A percentile compares a stretch with the other conserved stretches of the same genome.
Evolutionary conservation across 2,329 filamentous ascomycete genomes (phyloP).

Genomic region (Apiospora koreana): DNA sequence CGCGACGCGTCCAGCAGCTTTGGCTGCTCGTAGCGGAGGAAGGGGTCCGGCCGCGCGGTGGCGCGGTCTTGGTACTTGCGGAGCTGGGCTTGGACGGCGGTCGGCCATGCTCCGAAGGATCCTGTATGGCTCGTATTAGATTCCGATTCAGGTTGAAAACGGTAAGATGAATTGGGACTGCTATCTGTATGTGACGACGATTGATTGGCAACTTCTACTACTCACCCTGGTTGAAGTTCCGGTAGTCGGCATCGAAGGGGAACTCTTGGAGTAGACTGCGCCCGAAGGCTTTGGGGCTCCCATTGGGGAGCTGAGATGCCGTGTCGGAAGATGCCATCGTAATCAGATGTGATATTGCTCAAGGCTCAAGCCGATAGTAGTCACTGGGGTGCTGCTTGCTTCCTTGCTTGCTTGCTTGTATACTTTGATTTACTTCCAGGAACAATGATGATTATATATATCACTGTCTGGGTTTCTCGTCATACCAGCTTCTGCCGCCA

Average conservation of each 20-base stretch:
- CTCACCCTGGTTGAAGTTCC: conserved; percentile 78
- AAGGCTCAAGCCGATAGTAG: not conserved
- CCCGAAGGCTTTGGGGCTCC: conserved; percentile 42
- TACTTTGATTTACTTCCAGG: not conserved
- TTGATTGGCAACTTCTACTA: too few species aligned
- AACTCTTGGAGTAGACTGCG: conserved; percentile 64
- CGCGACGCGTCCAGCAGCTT: conserved; percentile 65
- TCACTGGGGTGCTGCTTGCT: not conserved
- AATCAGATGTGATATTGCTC: not conserved
- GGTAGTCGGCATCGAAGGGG: conserved; percentile 65
- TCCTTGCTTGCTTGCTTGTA: too few species aligned
- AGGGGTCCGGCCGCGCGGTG: conserved; percentile 73
- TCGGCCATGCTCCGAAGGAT: conserved; percentile 79
- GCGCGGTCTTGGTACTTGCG: conserved; percentile 65
- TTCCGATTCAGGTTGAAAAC: too few species aligned
- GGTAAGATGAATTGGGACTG: too few species aligned
- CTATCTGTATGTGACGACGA: too few species aligned
- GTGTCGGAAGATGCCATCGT: not conserved
- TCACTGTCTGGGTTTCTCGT: not conserved
- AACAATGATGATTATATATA: not conserved
- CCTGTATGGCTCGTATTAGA: conserved; percentile 45
- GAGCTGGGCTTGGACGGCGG: conserved; percentile 57
- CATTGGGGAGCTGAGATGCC: not conserved
- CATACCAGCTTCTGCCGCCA: not conserved
- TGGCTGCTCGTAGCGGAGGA: conserved; percentile 70